phyloP scores from a whole-genome alignment of 2,329 filamentous ascomycete genomes.

The Penicillium sp. region DNA sequence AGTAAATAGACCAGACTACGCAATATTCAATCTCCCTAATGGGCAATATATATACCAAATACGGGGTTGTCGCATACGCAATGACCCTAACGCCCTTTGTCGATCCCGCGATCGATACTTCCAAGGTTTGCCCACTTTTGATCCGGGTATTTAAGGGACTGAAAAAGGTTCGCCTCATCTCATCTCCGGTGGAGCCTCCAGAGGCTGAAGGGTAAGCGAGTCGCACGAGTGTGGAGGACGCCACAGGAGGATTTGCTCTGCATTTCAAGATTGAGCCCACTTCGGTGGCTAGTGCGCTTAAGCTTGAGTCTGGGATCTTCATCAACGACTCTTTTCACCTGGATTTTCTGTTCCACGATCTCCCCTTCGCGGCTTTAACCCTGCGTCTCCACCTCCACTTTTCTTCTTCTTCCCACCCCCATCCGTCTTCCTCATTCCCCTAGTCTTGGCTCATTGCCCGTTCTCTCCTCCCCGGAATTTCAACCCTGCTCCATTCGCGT shows the following conservation, averaged over 20 bases:
- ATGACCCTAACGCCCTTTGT: no score
- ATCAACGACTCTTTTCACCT: slow-evolving; percentile 3
- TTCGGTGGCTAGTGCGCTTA: slow-evolving; percentile 18
- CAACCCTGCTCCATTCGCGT: neutral
- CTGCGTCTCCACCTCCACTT: slow-evolving; percentile 2
- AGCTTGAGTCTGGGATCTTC: slow-evolving; percentile 12
- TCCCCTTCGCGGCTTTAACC: slow-evolving; percentile 5
- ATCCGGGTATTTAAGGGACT: neutral
- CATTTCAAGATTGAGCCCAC: slow-evolving; percentile 6
- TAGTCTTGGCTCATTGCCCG: neutral
- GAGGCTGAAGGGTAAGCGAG: slow-evolving; percentile 5
- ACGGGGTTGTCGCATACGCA: no score
- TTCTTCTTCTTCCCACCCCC: slow-evolving; percentile 2
- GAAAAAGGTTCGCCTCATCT: no score
- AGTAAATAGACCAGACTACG: no score
- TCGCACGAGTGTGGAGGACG: slow-evolving; percentile 5
- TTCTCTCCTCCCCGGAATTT: neutral
- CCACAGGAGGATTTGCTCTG: slow-evolving; percentile 1
- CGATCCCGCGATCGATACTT: no score
- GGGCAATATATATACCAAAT: no score
- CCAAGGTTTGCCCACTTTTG: no score
- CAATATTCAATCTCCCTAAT: no score
- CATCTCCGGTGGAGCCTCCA: slow-evolving; percentile 1
- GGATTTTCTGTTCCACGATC: no score
- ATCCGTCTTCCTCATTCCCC: neutral